Conservation (phyloP, 148 eudicot species). For the Rhododendron williamsianum region DNA sequence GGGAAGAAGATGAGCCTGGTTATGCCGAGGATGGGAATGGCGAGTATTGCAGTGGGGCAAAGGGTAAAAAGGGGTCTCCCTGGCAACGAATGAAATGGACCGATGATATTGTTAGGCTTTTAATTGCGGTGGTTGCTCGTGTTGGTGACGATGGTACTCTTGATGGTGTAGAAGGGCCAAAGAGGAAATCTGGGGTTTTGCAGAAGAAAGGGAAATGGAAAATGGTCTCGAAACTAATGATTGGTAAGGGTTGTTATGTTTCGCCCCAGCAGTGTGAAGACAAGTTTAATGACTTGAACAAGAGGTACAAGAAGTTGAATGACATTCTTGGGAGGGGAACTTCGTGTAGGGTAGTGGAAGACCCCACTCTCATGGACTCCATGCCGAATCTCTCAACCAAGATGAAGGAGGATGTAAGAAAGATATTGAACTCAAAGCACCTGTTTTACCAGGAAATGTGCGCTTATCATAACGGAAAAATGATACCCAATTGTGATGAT, state of each 20-base stretch:
- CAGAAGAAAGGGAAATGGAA: conserved; percentile 85
- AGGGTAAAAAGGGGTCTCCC: conserved; percentile 34
- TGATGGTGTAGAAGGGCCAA: conserved; percentile 34
- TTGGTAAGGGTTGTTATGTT: conserved; percentile 39
- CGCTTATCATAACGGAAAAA: conserved; percentile 63
- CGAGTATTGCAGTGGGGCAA: conserved; percentile 19
- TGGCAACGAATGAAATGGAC: conserved; percentile 88
- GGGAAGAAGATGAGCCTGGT: conserved; percentile 50
- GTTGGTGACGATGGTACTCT: conserved; percentile 57
- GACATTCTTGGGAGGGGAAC: conserved; percentile 66
- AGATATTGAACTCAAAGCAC: conserved; percentile 64
- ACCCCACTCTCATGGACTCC: conserved; percentile 51
- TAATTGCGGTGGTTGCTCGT: conserved; percentile 50
- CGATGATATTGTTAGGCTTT: conserved; percentile 49
- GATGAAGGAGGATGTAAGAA: conserved; percentile 56
- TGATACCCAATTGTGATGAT: conserved; percentile 43
- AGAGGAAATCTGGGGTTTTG: conserved; percentile 38
- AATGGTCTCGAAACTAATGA: conserved; percentile 56
- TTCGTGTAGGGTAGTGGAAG: conserved; percentile 63
- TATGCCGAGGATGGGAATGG: conserved; percentile 32
- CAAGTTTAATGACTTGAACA: conserved; percentile 74
- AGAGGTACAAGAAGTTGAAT: conserved; percentile 64
- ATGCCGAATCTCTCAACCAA: conserved; percentile 47
- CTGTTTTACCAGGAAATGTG: conserved; percentile 76
- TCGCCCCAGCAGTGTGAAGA: conserved; percentile 85